phyloP scores from a whole-genome alignment of 2,329 filamentous ascomycete genomes.

The Exophiala oligosperma region DNA sequence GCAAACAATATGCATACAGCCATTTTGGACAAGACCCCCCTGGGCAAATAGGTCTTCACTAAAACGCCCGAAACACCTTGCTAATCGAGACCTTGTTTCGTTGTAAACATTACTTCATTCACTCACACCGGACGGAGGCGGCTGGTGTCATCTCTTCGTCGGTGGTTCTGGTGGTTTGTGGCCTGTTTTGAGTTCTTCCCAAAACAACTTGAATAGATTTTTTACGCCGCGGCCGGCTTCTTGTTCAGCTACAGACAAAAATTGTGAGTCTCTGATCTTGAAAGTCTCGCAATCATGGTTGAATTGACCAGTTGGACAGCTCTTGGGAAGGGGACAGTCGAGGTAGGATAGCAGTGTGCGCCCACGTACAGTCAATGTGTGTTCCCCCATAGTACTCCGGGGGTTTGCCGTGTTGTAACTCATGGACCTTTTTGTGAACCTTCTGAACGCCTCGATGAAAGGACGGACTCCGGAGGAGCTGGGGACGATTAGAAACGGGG shows the following conservation, averaged over 20 bases:
- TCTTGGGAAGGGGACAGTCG: background rate
- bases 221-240: constrained; percentile 30
- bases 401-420: constrained; percentile 42
- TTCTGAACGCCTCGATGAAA: constrained; percentile 46
- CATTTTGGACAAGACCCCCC: no score
- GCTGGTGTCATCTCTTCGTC: constrained; percentile 17
- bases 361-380: constrained; percentile 36
- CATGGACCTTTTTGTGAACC: constrained; percentile 44
- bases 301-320: background rate
- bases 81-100: background rate
- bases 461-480: constrained; percentile 42
- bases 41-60: background rate
- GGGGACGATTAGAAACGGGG: background rate
- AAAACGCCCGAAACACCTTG: constrained; percentile 7
- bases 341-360: background rate
- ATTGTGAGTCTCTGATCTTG: background rate
- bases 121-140: background rate
- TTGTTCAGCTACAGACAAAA: constrained; percentile 12
- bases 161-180: constrained; percentile 38
- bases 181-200: constrained; percentile 44
- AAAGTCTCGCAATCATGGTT: constrained; percentile 3
- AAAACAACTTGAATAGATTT: constrained; percentile 41
- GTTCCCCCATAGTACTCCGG: constrained; percentile 46
- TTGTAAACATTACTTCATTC: background rate
- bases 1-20: no score